Conservation (phyloP, 2,329 filamentous ascomycete genomes). For the Diplodia sapinea region DNA sequence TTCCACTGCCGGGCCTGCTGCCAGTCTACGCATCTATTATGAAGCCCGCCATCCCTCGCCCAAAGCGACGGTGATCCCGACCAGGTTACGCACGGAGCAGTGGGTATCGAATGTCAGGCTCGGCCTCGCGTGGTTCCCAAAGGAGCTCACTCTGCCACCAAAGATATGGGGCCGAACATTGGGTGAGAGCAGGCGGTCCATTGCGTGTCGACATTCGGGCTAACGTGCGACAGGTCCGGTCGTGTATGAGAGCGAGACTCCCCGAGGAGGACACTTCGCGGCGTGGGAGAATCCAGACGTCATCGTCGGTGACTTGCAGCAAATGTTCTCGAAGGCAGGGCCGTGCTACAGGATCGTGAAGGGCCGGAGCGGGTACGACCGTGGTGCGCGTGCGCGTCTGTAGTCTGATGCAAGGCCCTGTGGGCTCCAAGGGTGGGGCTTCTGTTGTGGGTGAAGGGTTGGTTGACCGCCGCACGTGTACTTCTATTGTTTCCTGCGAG, state of each 20-base stretch:
- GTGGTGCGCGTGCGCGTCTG: constrained; percentile 8
- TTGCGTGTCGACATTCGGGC: neutral
- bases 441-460: neutral
- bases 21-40: constrained; percentile 74
- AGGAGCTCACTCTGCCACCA: constrained; percentile 62
- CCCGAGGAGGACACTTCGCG: constrained; percentile 66
- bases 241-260: constrained; percentile 61
- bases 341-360: constrained; percentile 28
- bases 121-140: constrained; percentile 63
- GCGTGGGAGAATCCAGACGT: constrained; percentile 63
- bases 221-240: constrained; percentile 49
- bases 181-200: constrained; percentile 44
- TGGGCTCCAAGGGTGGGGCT: too few relatives aligned
- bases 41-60: constrained; percentile 58
- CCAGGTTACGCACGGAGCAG: constrained; percentile 45
- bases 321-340: constrained; percentile 53
- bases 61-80: constrained; percentile 38
- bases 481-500: neutral
- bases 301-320: constrained; percentile 59
- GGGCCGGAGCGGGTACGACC: constrained; percentile 22
- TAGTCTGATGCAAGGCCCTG: neutral
- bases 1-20: constrained; percentile 70
- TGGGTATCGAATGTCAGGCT: constrained; percentile 57
- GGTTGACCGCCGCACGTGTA: neutral
- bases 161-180: constrained; percentile 64